Evolutionary conservation across 176 grass and related monocot species (phyloP).

Genomic region (Dendrocalamus sinicus): DNA sequence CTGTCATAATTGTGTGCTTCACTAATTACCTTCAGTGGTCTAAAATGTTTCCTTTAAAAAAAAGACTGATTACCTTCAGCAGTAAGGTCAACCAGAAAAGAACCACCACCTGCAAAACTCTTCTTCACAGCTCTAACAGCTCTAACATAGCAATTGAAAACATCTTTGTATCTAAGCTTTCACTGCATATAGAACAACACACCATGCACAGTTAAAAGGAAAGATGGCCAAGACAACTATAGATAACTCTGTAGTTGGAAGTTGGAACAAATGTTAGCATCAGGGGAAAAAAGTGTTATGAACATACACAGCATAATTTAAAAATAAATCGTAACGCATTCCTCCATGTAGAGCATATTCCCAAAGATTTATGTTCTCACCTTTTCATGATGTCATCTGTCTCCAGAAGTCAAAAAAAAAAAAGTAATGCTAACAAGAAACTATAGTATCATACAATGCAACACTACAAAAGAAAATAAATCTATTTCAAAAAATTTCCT

Average conservation of each 20-base stretch:
- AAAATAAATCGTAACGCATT: not conserved
- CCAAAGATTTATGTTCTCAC: not conserved
- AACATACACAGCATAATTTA: not conserved
- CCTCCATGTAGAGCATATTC: not conserved
- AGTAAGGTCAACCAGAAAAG: not conserved
- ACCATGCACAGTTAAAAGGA: not conserved
- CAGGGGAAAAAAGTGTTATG: not conserved
- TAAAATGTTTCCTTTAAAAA: not conserved
- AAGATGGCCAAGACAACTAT: not conserved
- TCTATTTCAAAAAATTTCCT: slow-evolving; percentile 11
- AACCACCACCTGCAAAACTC: not conserved
- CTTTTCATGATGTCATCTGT: not conserved
- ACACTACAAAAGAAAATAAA: not conserved
- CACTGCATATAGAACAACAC: not conserved
- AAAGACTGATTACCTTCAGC: not conserved
- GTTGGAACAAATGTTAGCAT: not conserved
- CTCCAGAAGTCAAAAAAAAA: not conserved
- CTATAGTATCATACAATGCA: slow-evolving; percentile 13
- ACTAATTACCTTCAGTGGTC: not conserved
- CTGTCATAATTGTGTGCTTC: not conserved
- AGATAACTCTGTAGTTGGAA: not conserved
- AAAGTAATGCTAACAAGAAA: slow-evolving; percentile 29
- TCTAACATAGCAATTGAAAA: not conserved
- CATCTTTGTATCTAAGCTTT: not conserved
- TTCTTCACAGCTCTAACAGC: not conserved